Base-by-base conservation (phyloP, 768 basidiomycete species). In the Boletales sp. region DNA sequence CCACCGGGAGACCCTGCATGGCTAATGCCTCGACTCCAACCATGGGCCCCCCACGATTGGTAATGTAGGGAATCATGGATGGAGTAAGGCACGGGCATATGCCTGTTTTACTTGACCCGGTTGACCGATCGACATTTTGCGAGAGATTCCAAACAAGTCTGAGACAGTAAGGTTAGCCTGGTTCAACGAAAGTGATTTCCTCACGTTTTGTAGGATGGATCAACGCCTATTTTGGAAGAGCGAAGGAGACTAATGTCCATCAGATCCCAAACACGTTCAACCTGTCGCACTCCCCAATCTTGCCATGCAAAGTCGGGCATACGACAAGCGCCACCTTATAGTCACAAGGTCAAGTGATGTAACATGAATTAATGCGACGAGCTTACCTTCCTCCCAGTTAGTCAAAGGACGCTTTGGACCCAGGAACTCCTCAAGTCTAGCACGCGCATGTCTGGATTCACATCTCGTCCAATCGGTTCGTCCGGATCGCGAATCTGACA, bases 111-210 rank as follows among this genome's bases (percentile, higher is more conserved):
- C 77, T 80, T 0, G 88, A 86, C 8, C 89, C 88, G 40, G 86
- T 92, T 24, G 87, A 87, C 13, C 94, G 82, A 68, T 97, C 94
- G 19, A 97, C 94, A 59, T 97, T 97, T 69, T 97, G 94, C 3
- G 91, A 94, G 6, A 97, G 77, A 67, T 97, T 97, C 94, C 94
- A 97, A 2, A 97, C 89, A 68, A 84, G 78, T 3, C 90, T 93
- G 55, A 21, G 54, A 50, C 13, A 4, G 21, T 21, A 21, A 50
- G 46, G 40, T 50, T 18, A 62, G 47, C 15, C n/a, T 11, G 15
- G 24, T 9, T 30, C 8, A 15, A 31, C 2, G 39, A 24, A 34
- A 18, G 14, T 15, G 29, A 52, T 47, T 9, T 17, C 73, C 84
- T 64, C 65, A 94, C 85, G 91, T 93, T 64, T 95, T 94, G 68